These are phyloP conservation scores for Stereocaulon alpinum DNA, from an alignment of 495 filamentous ascomycete species.

Conservation along the genomic window DNA sequence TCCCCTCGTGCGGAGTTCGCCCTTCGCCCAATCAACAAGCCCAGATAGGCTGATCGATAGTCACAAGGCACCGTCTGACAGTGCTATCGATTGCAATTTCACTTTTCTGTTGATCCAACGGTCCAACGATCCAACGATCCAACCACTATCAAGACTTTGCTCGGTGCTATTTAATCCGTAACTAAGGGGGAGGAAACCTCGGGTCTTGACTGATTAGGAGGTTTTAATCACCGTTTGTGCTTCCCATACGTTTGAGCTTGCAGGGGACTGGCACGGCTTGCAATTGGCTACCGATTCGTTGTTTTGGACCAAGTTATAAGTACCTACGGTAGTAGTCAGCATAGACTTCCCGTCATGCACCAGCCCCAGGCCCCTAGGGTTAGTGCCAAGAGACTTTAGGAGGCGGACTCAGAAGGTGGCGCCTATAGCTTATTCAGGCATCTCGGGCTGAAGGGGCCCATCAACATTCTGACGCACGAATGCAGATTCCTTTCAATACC, in stretches of 20 bases:
- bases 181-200: background rate
- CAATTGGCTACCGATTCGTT: constrained; percentile 4
- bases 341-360: constrained; percentile 12
- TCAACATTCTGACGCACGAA: constrained; percentile 6
- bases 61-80: background rate
- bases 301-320: constrained; percentile 4
- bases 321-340: background rate
- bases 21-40: background rate
- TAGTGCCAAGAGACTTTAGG: background rate
- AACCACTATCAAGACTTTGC: background rate
- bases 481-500: constrained; percentile 11
- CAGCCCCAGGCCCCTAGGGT: constrained; percentile 15
- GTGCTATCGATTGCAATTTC: constrained; percentile 3
- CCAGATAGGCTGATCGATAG: background rate
- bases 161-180: background rate
- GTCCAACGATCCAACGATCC: background rate
- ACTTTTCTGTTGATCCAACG: background rate
- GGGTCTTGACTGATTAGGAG: constrained; percentile 1
- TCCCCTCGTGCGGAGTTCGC: background rate
- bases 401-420: constrained; percentile 9
- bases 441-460: constrained; percentile 5
- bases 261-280: background rate
- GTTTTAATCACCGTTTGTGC: background rate
- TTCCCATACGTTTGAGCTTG: background rate
- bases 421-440: constrained; percentile 9